phyloP scores from a whole-genome alignment of 2,329 filamentous ascomycete species.

The Talaromyces sp. region DNA sequence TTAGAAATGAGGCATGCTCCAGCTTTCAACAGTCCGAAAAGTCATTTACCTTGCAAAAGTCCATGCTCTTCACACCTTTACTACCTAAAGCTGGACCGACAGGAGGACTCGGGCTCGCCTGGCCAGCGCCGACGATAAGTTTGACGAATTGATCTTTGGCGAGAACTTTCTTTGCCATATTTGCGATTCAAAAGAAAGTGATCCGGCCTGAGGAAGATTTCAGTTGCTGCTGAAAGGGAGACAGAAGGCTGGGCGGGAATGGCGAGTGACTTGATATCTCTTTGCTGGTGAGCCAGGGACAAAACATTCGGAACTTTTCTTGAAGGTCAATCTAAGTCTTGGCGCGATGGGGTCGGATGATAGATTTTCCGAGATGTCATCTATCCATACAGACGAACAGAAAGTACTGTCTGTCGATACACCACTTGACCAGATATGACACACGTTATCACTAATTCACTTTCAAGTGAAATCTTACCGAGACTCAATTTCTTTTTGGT shows the following conservation, averaged over 20 bases:
- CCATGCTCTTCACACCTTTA: constrained; percentile 98
- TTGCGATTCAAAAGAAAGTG: background rate
- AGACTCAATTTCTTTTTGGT: no score
- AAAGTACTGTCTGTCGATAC: background rate
- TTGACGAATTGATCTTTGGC: constrained; percentile 78
- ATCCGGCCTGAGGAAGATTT: background rate
- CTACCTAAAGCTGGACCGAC: constrained; percentile 94
- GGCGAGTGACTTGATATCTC: background rate
- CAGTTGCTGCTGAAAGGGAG: background rate
- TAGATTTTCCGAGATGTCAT: background rate
- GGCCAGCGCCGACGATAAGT: constrained; percentile 92
- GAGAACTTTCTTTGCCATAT: constrained; percentile 52
- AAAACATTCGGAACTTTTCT: constrained; percentile 12
- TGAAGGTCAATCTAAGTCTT: background rate
- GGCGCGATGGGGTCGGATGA: background rate
- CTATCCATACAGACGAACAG: background rate
- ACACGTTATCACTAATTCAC: no score
- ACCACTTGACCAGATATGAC: no score
- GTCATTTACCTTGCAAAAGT: constrained; percentile 85
- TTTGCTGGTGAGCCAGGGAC: background rate
- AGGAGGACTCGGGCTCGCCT: constrained; percentile 90
- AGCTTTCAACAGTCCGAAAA: no score
- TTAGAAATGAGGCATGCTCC: background rate
- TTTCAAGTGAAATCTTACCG: no score
- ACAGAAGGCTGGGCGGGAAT: background rate